A percentile compares a stretch with the other conserved stretches of the same genome.
Evolutionary conservation across 2,329 filamentous ascomycete genomes (phyloP).

Genomic region (Camillea tinctor): DNA sequence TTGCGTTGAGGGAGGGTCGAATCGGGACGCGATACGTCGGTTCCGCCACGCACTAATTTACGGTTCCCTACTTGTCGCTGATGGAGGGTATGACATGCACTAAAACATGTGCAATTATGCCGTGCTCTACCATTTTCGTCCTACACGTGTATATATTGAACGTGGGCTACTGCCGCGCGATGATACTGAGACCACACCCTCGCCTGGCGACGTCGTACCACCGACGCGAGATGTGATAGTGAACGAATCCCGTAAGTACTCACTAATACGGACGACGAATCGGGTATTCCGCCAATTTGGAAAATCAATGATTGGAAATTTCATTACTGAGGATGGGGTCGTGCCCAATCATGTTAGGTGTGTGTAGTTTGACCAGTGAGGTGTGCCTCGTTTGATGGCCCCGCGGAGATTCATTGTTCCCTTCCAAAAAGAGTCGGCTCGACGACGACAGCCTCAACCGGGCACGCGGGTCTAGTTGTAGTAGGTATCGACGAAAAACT

Average conservation of each 20-base stretch:
- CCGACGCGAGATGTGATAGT: not conserved
- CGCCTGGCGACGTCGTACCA: not conserved
- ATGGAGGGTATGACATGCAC: constrained; percentile 15
- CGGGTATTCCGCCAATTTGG: constrained; percentile 20
- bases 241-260: constrained; percentile 7
- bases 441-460: not conserved
- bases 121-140: constrained; percentile 10
- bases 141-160: constrained; percentile 15
- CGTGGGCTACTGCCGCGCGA: not conserved
- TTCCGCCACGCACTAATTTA: constrained; percentile 10
- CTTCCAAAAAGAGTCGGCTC: not conserved
- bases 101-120: constrained; percentile 16
- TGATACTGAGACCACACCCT: constrained; percentile 13
- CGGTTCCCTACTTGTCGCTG: constrained; percentile 17
- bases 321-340: not conserved
- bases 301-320: constrained; percentile 10
- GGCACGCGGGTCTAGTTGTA: not conserved
- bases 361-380: not conserved
- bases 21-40: constrained; percentile 18
- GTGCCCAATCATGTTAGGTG: not conserved
- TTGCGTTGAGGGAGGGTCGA: constrained; percentile 19
- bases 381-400: not conserved
- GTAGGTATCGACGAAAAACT: not conserved
- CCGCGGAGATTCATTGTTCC: not conserved
- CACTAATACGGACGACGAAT: constrained; percentile 8